phyloP scores from a whole-genome alignment of 148 eudicot species.

The Rhododendron vialii region DNA sequence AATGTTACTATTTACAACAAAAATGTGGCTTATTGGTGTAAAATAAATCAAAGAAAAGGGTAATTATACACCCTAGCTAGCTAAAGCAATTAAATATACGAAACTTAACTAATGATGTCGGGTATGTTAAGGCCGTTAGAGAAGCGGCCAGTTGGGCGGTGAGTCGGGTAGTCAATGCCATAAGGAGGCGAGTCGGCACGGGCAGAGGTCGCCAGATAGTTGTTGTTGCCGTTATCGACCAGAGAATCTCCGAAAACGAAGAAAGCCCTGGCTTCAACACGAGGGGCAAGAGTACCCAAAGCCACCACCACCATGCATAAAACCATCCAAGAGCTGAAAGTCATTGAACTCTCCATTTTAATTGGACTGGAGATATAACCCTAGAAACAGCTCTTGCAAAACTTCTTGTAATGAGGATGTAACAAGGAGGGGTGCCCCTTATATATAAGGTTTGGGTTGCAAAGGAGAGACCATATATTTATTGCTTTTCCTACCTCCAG shows the following conservation, averaged over 20 bases:
- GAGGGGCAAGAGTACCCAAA: not conserved
- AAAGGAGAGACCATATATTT: not conserved
- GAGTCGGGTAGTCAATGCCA: conserved; percentile 43
- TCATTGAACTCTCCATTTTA: conserved; percentile 11
- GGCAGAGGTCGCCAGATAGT: conserved; percentile 33
- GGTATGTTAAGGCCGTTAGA: conserved; percentile 48
- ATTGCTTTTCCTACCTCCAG: conserved; percentile 17
- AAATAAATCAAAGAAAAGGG: not conserved
- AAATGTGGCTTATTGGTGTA: not conserved
- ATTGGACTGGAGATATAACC: not conserved
- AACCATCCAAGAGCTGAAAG: not conserved
- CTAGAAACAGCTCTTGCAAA: not conserved
- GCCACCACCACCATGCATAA: not conserved
- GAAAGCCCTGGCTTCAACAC: conserved; percentile 31
- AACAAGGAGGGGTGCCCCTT: not conserved
- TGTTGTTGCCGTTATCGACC: conserved; percentile 42
- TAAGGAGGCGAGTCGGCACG: conserved; percentile 44
- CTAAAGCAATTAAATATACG: too few relatives aligned
- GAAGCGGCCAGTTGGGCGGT: conserved; percentile 44
- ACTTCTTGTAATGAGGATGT: conserved; percentile 9
- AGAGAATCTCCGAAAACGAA: conserved; percentile 46
- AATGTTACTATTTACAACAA: not conserved
- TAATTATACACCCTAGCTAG: not conserved
- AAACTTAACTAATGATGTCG: conserved; percentile 33
- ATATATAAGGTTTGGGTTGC: not conserved